Percentiles rank a stretch among this genome's conserved stretches.
Conservation (phyloP, 2,329 filamentous ascomycete species). For the Cordyceps cateniannulata region DNA sequence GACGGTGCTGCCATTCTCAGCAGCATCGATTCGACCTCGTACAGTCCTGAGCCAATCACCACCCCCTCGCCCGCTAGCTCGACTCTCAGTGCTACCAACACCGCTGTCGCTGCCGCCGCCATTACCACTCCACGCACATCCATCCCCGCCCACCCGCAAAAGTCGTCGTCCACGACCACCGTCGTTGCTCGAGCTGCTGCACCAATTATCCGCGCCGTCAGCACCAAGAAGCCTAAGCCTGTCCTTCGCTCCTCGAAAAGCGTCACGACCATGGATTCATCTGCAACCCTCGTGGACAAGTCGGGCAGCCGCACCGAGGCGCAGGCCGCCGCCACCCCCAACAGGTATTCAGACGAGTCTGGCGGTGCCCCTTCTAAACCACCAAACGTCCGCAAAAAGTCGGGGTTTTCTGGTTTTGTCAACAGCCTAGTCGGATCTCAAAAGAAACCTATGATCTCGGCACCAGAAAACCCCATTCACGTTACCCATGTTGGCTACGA, state of each 20-base stretch:
- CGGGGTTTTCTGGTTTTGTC: conserved; percentile 81
- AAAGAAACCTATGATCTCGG: conserved; percentile 90
- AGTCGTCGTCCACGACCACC: conserved; percentile 21
- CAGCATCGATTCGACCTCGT: conserved; percentile 49
- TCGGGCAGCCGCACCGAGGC: conserved; percentile 25
- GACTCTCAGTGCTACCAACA: conserved; percentile 25
- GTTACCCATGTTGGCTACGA: conserved; percentile 98
- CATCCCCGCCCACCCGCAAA: conserved; percentile 25
- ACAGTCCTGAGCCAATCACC: background rate
- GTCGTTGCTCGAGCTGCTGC: conserved; percentile 31
- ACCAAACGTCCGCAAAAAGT: conserved; percentile 69
- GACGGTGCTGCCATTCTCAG: conserved; percentile 57
- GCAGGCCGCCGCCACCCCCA: conserved; percentile 37
- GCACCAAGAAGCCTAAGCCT: conserved; percentile 38
- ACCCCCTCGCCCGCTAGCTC: conserved; percentile 15
- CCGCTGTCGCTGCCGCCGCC: conserved; percentile 18
- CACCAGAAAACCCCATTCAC: conserved; percentile 94
- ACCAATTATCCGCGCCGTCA: conserved; percentile 41
- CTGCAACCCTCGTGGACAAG: conserved; percentile 23
- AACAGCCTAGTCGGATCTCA: conserved; percentile 78
- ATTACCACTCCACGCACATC: conserved; percentile 18
- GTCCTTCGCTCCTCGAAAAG: conserved; percentile 60
- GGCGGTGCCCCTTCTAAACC: conserved; percentile 52
- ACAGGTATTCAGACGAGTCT: conserved; percentile 74
- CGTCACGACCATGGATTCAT: conserved; percentile 30